Conservation (phyloP, 805 yeast genomes). For the Starmerella scarabaei region DNA sequence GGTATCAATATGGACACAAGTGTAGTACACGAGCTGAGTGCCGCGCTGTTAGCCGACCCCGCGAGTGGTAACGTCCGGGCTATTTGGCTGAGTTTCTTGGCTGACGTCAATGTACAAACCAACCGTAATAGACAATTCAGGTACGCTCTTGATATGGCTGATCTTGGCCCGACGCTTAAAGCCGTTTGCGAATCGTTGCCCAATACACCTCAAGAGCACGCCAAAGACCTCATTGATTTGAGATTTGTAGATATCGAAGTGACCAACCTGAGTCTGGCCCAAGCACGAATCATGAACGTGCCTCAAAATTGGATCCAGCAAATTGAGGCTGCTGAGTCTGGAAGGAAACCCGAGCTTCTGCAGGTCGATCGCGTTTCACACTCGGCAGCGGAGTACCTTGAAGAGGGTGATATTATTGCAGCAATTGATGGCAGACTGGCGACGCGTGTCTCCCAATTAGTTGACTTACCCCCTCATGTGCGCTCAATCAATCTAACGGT, state of each 20-base stretch:
- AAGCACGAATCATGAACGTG: conserved; percentile 78
- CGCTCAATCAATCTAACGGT: conserved; percentile 44
- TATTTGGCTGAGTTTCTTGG: conserved; percentile 71
- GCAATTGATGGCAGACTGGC: conserved; percentile 55
- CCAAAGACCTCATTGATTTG: conserved; percentile 22
- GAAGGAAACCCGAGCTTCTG: conserved; percentile 49
- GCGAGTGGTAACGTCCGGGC: conserved; percentile 67
- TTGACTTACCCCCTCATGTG: conserved; percentile 34
- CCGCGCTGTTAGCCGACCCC: conserved; percentile 65
- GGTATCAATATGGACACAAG: conserved; percentile 63
- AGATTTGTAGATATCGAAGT: conserved; percentile 73
- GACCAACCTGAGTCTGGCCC: conserved; percentile 49
- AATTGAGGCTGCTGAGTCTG: conserved; percentile 49
- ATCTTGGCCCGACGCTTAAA: conserved; percentile 45
- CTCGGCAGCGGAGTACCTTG: conserved; percentile 25
- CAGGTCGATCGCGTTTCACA: conserved; percentile 55
- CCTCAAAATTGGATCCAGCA: conserved; percentile 66
- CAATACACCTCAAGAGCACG: neutral
- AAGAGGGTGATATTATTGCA: conserved; percentile 63
- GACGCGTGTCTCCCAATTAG: conserved; percentile 51
- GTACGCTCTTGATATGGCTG: conserved; percentile 67
- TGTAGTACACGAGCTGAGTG: conserved; percentile 51
- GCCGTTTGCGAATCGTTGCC: conserved; percentile 32
- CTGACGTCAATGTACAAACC: conserved; percentile 50
- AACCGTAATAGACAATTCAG: conserved; percentile 48